Percentiles rank a stretch among this genome's conserved stretches.
Evolutionary conservation across 1,139 yeast genomes (phyloP).

Genomic region (Geotrichum bryndzae): DNA sequence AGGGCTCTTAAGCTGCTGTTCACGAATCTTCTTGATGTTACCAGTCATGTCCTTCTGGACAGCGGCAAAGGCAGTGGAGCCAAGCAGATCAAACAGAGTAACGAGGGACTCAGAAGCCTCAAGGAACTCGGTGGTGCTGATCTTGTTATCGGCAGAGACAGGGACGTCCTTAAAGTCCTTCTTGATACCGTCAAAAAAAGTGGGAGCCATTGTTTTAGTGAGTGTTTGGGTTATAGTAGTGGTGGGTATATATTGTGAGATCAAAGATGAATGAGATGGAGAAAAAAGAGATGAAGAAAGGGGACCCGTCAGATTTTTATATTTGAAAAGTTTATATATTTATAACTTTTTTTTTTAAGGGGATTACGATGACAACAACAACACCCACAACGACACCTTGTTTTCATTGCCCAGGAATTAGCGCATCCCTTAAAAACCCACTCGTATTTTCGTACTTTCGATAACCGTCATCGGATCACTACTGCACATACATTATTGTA

Average conservation of each 20-base stretch:
- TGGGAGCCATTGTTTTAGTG: conserved; percentile 19
- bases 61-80: conserved; percentile 76
- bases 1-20: conserved; percentile 59
- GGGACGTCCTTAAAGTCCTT: conserved; percentile 72
- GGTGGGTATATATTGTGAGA: neutral
- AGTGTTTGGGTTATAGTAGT: neutral
- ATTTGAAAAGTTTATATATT: neutral
- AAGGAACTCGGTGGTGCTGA: conserved; percentile 68
- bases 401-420: neutral
- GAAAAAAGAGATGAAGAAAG: neutral
- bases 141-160: conserved; percentile 45
- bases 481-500: neutral
- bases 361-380: neutral
- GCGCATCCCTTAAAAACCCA: neutral
- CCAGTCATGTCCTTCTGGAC: conserved; percentile 90
- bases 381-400: neutral
- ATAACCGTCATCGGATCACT: neutral
- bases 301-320: neutral
- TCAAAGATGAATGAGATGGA: neutral
- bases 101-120: conserved; percentile 83
- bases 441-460: neutral
- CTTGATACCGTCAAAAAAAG: conserved; percentile 76
- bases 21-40: conserved; percentile 45
- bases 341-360: neutral
- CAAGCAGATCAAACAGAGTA: conserved; percentile 74